Evolutionary conservation across 164 flowering plant genomes (phyloP).

Genomic region (Berberis thunbergii): DNA sequence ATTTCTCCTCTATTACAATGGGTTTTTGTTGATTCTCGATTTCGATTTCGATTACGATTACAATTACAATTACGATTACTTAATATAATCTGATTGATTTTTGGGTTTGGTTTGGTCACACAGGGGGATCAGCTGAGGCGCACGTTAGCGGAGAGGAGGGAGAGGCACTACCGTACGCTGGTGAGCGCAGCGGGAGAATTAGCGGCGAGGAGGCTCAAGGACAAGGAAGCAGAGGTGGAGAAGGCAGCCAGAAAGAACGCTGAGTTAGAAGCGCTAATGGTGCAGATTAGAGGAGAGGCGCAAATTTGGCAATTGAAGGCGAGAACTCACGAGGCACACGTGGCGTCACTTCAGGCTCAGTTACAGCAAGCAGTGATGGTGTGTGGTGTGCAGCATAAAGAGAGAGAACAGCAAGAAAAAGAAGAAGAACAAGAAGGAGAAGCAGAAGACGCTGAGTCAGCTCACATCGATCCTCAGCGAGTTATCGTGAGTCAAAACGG

Average conservation of each 20-base stretch:
- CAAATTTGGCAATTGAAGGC: constrained; percentile 78
- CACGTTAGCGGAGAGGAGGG: constrained; percentile 58
- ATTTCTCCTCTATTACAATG: constrained; percentile 4
- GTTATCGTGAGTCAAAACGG: not conserved
- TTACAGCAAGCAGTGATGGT: constrained; percentile 49
- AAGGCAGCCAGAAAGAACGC: constrained; percentile 51
- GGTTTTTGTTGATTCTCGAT: constrained; percentile 7
- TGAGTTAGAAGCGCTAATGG: constrained; percentile 64
- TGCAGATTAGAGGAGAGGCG: constrained; percentile 55
- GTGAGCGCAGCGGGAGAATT: constrained; percentile 59
- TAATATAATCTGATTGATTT: not conserved
- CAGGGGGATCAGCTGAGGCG: constrained; percentile 73
- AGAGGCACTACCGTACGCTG: constrained; percentile 58
- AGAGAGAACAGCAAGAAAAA: constrained; percentile 8
- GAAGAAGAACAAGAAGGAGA: constrained; percentile 17
- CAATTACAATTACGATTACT: no score
- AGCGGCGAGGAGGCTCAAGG: constrained; percentile 33
- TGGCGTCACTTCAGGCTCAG: constrained; percentile 57
- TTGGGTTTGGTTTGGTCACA: not conserved
- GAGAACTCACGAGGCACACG: constrained; percentile 54
- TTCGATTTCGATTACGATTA: no score
- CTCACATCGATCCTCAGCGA: constrained; percentile 54
- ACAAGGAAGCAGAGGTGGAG: constrained; percentile 56
- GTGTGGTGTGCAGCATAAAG: constrained; percentile 12
- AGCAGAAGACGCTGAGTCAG: constrained; percentile 80